phyloP scores from a whole-genome alignment of 2,329 filamentous ascomycete genomes.

The Penicillium brasilianum region DNA sequence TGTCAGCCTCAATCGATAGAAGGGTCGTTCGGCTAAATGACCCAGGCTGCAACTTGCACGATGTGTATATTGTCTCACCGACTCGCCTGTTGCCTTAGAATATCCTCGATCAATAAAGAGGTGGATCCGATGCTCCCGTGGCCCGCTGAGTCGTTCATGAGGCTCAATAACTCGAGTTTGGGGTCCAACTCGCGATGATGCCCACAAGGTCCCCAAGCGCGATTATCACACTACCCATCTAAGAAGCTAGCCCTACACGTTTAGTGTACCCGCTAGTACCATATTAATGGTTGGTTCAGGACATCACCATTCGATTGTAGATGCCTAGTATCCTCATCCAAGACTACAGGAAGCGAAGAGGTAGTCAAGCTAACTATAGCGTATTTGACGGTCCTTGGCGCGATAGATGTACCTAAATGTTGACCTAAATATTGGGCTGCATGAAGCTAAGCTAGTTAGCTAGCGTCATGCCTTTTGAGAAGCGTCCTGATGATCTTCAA shows the following conservation, averaged over 20 bases:
- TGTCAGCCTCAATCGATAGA: neutral
- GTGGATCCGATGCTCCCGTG: too few relatives aligned
- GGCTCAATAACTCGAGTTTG: neutral
- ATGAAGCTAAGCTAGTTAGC: neutral
- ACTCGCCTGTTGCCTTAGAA: neutral
- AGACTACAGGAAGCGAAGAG: neutral
- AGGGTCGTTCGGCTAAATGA: neutral
- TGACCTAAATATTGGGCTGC: constrained; percentile 8
- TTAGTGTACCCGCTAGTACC: constrained; percentile 12
- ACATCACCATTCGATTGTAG: neutral
- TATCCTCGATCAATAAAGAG: neutral
- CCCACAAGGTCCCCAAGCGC: constrained; percentile 8
- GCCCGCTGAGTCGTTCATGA: neutral
- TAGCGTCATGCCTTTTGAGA: neutral
- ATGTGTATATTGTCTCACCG: neutral
- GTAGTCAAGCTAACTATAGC: neutral
- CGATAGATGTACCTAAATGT: neutral
- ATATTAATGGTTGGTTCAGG: neutral
- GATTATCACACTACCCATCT: neutral
- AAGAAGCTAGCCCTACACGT: constrained; percentile 8
- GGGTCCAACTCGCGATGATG: constrained; percentile 4
- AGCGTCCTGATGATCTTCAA: neutral
- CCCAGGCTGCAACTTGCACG: neutral
- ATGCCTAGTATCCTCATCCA: neutral
- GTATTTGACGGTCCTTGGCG: neutral